Evolutionary conservation across 805 yeast genomes (phyloP).

Genomic region (Helenozyma rhizophorensis): DNA sequence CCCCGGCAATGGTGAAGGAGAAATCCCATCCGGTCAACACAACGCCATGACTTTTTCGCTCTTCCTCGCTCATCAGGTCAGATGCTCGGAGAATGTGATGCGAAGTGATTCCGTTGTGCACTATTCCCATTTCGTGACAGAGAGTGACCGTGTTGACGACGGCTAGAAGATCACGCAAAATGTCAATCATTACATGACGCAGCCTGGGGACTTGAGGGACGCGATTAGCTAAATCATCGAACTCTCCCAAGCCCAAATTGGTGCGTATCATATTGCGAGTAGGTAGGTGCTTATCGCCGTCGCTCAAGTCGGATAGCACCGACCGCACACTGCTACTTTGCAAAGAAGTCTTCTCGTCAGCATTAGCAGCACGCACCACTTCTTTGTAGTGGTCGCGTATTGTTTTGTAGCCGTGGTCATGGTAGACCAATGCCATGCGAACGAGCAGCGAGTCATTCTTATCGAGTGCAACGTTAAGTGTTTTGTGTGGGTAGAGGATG

Average conservation of each 20-base stretch:
- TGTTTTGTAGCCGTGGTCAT: conserved; percentile 15
- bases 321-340: conserved; percentile 11
- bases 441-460: conserved; percentile 6
- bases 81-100: conserved; percentile 34
- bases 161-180: conserved; percentile 21
- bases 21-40: conserved; percentile 48
- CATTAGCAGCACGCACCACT: not conserved
- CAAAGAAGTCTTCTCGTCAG: conserved; percentile 2
- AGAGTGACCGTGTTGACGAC: conserved; percentile 18
- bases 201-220: conserved; percentile 17
- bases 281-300: conserved; percentile 1
- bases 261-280: conserved; percentile 1
- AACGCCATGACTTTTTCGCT: conserved; percentile 17
- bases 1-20: conserved; percentile 36
- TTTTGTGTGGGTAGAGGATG: conserved; percentile 24
- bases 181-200: conserved; percentile 15
- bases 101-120: conserved; percentile 45
- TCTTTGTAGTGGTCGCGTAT: conserved; percentile 12
- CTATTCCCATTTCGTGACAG: conserved; percentile 37
- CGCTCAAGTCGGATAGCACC: conserved; percentile 9
- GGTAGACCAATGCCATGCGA: conserved; percentile 20
- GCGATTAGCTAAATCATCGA: conserved; percentile 14
- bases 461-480: conserved; percentile 9
- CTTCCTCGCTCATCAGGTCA: conserved; percentile 3
- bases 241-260: conserved; percentile 6